Evolutionary conservation across 495 filamentous ascomycete genomes (phyloP), one percentile per base, ranked within the genome.

Genomic region (Gamarada debralockiae): DNA sequence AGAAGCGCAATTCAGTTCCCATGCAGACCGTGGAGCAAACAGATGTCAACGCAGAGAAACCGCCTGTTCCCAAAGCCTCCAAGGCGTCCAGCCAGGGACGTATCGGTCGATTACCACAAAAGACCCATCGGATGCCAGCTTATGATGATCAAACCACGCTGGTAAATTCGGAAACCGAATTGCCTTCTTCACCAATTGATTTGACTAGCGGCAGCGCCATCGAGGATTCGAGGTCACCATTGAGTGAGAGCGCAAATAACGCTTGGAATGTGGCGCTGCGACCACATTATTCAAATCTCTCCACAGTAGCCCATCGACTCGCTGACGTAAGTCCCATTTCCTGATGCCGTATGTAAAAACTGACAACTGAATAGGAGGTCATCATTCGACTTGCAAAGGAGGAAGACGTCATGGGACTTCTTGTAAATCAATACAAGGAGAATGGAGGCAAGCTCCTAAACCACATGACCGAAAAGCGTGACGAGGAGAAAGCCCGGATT

Each of bases 191-290:
- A 9, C 20, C 20, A 9, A 41, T 29, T 45, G 36, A 49, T 12
- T 37, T 52, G 34, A 56, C 43, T 14, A 56, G 17, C 45, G 52
- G 29, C 13, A 56, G 25, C 15, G 33, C 49, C 2, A 17, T 14
- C 22, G 45, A 48, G 15, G 5, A 24, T 17, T 31, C 43, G 2
- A 50, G 27, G 43, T 56, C 36, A 20, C 47, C 57, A 7, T 38
- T 52, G 14, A 33, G 41, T 6, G 48, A 55, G 23, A 10, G 18
- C n/a, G n/a, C n/a, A n/a, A 46, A 13, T 13, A 45, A 48, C 1
- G 40, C 34, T 3, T 63, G 60, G 60, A 59, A 59, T 45, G 21
- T 52, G 17, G 56, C 56, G 14, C 18, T 63, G 9, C 41, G 60
- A 51, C 55, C 60, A 2, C 60, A 63, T 50, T 59, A 57, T 31